Evolutionary conservation across 2,329 filamentous ascomycete species (phyloP), one percentile per base, ranked within the genome.

Genomic region (Ustulina deusta): DNA sequence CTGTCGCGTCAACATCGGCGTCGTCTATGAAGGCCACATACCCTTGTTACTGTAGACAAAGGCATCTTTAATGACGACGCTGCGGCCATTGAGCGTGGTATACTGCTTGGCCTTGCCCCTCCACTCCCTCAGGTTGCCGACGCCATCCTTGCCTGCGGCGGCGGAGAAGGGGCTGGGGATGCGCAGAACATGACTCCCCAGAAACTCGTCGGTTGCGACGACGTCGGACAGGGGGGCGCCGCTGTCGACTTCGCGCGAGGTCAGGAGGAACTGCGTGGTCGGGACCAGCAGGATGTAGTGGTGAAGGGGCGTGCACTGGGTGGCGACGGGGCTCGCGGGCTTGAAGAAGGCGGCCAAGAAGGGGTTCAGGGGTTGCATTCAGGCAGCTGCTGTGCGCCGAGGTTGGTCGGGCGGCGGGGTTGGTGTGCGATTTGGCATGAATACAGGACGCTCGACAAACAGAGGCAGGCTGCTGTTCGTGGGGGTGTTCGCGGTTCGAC

Each of bases 311-410:
- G 91, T 89, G 86, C 96, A 98, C 90, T 98, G 95, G 77, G 91
- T 86, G 75, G 92, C 91, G 79, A 97, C 88, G 81, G 93, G 90
- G 88, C 94, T 98, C 71, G 76, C 76, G 57, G 75, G 74, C 85
- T 93, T 94, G 88, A 97, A 97, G 90, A 99, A 98, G 87, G 95
- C 94, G 86, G 93, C 91, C 82, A 99, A 88, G 84, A 97, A 98
- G 81, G 96, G 96, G 84, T 99, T 99, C 90, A 98, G 88, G 85
- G 96, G 93, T 91, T 94, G 94, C 94, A 97, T 97, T 90, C 91
- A 79, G 74, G 72, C 75, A 91, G 85, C 82, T 83, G 79, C 29
- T 55, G 48, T 51, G 61, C 63, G 61, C 64, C 56, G 29, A 44
- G 27, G 49, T n/a, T 13, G 36, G 13, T 40, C 27, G 52, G 56